Base-by-base conservation (phyloP, 164 flowering plant species). In the Buxus sempervirens region DNA sequence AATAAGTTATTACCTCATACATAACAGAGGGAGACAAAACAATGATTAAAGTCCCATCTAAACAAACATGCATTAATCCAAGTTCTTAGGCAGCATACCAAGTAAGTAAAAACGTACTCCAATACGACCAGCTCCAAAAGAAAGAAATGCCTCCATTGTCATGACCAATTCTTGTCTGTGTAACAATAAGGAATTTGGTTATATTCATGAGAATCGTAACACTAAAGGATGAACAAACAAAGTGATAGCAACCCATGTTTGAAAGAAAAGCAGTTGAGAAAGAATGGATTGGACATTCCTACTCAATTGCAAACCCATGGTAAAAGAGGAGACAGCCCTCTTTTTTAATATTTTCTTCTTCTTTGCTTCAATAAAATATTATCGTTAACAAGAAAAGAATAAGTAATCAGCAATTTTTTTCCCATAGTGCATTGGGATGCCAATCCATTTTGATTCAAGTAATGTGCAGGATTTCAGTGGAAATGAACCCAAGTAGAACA, bases 31-130 rank as follows among this genome's bases (percentile, higher is more conserved):
- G 38, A 7, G 38, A 3, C 7, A 32, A 32, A 32, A 32, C n/a
- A n/a, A 32, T 3, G 38, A 7, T 32, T 3, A 32, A 32, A 32
- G 5, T 32, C 38, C 7, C 38, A 32, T 32, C 38, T 20, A 27
- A 20, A 45, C 5, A 10, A 45, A 10, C 2, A 15, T 45, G 51
- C 51, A 45, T 1, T 1, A 16, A 26, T 26, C 18, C n/a, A 27
- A 68, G 48, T 49, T 68, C 45, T 59, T 58, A 14, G n/a, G 49
- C 48, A 66, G 28, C 51, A 5, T 57, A 57, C 60, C 60, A 57
- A 57, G 60, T 57, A 57, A 57, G 60, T 57, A 57, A 57, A 21
- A 57, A 57, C 60, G 25, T 57, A 57, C 60, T 57, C 60, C 60
- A 57, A 25, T 57, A 57, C 13, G 60, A 57, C 60, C 60, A 57